phyloP scores from a whole-genome alignment of 2,329 filamentous ascomycete genomes.

The Penicillium paneum region DNA sequence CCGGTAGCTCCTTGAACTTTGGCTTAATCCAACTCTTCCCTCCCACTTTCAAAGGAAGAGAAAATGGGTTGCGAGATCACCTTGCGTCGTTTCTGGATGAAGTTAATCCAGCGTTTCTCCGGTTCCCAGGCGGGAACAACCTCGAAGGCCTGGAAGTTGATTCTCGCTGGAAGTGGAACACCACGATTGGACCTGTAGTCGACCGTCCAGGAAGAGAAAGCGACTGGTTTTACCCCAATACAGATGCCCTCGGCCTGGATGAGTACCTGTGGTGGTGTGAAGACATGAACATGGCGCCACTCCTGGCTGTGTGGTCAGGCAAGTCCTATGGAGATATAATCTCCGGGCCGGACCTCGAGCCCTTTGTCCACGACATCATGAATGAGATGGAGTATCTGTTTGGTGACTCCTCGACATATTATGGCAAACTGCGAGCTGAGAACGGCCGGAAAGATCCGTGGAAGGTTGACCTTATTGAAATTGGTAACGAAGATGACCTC shows the following conservation, averaged over 20 bases:
- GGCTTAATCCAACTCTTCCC: conserved; percentile 28
- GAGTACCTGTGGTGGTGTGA: conserved; percentile 62
- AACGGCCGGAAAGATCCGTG: conserved; percentile 61
- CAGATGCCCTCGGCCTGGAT: conserved; percentile 57
- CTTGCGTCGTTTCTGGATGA: conserved; percentile 53
- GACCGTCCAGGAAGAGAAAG: conserved; percentile 54
- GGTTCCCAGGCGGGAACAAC: conserved; percentile 66
- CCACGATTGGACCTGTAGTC: conserved; percentile 41
- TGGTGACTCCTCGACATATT: conserved; percentile 53
- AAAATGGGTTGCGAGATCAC: conserved; percentile 58
- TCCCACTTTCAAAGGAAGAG: conserved; percentile 26
- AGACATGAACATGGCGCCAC: conserved; percentile 56
- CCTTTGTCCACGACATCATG: conserved; percentile 59
- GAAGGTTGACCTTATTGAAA: conserved; percentile 58
- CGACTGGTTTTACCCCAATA: conserved; percentile 60
- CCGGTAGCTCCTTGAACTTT: conserved; percentile 23
- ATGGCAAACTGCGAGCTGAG: conserved; percentile 55
- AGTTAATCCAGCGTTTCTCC: conserved; percentile 57
- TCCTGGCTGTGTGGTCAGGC: conserved; percentile 59
- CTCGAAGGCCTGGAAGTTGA: conserved; percentile 39
- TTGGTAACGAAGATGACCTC: conserved; percentile 67
- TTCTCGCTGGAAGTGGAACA: conserved; percentile 41
- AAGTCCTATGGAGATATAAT: conserved; percentile 52
- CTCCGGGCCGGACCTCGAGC: conserved; percentile 50
- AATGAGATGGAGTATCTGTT: conserved; percentile 63